These are phyloP conservation scores for Escallonia herrerae DNA, from an alignment of 129 eudicot genomes.

Conservation along the genomic window DNA sequence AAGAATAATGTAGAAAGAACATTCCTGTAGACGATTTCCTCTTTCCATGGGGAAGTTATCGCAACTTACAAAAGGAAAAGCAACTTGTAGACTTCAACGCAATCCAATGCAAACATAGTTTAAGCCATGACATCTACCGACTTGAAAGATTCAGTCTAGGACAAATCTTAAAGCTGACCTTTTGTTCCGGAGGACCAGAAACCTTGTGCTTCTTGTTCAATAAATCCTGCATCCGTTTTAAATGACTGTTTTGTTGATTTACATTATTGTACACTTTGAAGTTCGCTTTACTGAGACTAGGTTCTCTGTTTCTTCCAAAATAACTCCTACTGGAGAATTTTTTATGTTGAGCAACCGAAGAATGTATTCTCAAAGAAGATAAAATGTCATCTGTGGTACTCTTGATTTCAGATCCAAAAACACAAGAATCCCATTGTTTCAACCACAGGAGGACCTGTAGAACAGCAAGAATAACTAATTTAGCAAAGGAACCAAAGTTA, in stretches of 20 bases:
- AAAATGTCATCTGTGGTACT: conserved; percentile 82
- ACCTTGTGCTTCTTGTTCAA: conserved; percentile 50
- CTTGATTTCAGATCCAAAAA: conserved; percentile 83
- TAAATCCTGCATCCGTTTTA: conserved; percentile 37
- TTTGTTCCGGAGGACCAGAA: conserved; percentile 76
- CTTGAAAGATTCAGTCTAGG: conserved; percentile 6
- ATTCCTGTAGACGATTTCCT: neutral
- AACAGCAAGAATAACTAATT: neutral
- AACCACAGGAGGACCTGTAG: conserved; percentile 90
- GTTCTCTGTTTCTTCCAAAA: conserved; percentile 45
- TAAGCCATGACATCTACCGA: conserved; percentile 10
- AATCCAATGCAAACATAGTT: conserved; percentile 6
- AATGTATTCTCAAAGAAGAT: conserved; percentile 81
- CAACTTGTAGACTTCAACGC: too few relatives aligned
- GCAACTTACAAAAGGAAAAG: neutral
- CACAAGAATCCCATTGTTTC: conserved; percentile 97
- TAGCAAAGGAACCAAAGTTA: neutral
- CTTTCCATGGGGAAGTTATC: neutral
- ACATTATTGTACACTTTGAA: conserved; percentile 16
- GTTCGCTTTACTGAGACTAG: conserved; percentile 17
- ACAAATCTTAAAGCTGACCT: conserved; percentile 42
- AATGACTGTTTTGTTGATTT: conserved; percentile 41
- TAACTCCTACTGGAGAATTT: conserved; percentile 33
- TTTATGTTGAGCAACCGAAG: conserved; percentile 50
- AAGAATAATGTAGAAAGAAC: too few relatives aligned